Evolutionary conservation across 1,139 yeast species (phyloP).

Genomic region (Zygosaccharomyces sapae): DNA sequence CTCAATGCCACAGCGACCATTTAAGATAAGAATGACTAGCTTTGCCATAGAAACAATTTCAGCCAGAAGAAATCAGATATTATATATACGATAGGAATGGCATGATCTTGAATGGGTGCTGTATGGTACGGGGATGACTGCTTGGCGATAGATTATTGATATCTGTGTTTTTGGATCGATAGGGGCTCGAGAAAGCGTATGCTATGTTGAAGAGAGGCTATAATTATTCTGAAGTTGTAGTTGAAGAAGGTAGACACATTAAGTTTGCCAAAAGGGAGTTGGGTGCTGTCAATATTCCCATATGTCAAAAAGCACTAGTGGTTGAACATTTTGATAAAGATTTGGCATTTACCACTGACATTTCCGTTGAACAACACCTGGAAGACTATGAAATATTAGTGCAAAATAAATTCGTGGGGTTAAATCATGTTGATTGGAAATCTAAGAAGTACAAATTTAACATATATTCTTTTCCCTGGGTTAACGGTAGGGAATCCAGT

Average conservation of each 20-base stretch:
- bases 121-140: not conserved
- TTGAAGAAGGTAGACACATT: conserved; percentile 34
- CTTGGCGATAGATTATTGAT: too few relatives aligned
- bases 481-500: conserved; percentile 47
- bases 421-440: conserved; percentile 51
- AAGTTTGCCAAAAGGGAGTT: conserved; percentile 43
- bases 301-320: conserved; percentile 28
- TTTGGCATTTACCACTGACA: conserved; percentile 18
- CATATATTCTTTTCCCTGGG: conserved; percentile 47
- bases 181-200: too few relatives aligned
- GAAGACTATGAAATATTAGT: conserved; percentile 40
- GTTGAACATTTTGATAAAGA: conserved; percentile 33
- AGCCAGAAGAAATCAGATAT: not conserved
- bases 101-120: not conserved
- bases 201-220: conserved; percentile 11
- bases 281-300: conserved; percentile 41
- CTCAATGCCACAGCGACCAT: conserved; percentile 1
- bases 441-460: conserved; percentile 47
- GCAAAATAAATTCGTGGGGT: conserved; percentile 42
- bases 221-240: conserved; percentile 3
- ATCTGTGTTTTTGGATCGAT: too few relatives aligned
- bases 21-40: not conserved
- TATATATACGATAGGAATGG: not conserved
- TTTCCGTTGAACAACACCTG: conserved; percentile 27
- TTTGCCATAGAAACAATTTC: not conserved